Conservation (phyloP, 2,329 filamentous ascomycete genomes). For the Ophiosphaerella narmari region DNA sequence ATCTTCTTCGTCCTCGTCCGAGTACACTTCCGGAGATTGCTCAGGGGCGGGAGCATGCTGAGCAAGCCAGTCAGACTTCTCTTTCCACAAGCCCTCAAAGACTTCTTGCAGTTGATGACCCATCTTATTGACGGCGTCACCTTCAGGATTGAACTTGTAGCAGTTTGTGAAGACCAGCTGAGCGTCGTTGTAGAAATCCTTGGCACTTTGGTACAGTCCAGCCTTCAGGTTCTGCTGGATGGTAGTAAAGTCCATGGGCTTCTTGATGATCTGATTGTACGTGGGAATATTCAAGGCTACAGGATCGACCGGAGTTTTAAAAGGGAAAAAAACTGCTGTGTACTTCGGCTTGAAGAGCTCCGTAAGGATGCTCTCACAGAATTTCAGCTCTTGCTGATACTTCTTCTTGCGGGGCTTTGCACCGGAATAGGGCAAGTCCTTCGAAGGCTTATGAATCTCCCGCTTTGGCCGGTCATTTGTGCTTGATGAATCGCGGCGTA, state of each 20-base stretch:
- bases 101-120: conserved; percentile 75
- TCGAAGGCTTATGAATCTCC: conserved; percentile 86
- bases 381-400: conserved; percentile 84
- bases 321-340: conserved; percentile 69
- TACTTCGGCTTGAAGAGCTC: conserved; percentile 80
- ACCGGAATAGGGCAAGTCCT: conserved; percentile 84
- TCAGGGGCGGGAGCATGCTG: conserved; percentile 71
- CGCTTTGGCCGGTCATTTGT: conserved; percentile 85
- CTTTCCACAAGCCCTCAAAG: conserved; percentile 75
- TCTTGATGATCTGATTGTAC: conserved; percentile 93
- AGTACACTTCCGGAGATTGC: conserved; percentile 60
- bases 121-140: conserved; percentile 72
- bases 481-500: conserved; percentile 81
- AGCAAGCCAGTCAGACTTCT: conserved; percentile 81
- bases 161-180: conserved; percentile 87
- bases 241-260: conserved; percentile 93
- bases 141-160: conserved; percentile 84
- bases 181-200: conserved; percentile 85
- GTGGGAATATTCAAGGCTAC: conserved; percentile 91
- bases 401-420: conserved; percentile 90
- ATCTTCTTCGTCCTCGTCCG: conserved; percentile 70
- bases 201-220: conserved; percentile 78
- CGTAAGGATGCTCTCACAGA: conserved; percentile 79
- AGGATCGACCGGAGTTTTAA: conserved; percentile 85
- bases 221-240: conserved; percentile 75